phyloP scores from a whole-genome alignment of 139 green algal species.

The Chlorella sorokiniana region DNA sequence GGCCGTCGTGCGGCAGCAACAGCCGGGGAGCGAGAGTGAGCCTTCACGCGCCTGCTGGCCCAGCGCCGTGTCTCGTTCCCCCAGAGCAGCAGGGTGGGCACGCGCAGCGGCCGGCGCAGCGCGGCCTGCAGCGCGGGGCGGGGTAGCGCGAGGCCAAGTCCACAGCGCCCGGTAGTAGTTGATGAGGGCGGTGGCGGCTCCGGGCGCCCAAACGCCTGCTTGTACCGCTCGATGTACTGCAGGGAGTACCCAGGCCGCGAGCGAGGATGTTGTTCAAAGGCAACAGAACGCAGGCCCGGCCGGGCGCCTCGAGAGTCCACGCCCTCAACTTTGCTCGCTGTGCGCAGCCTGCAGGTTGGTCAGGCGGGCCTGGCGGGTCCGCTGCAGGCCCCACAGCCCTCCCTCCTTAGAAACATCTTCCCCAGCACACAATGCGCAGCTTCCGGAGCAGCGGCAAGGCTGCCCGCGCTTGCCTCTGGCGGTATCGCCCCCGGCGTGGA shows the following conservation, averaged over 20 bases:
- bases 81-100: conserved; percentile 45
- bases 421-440: too few relatives aligned
- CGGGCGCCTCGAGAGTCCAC: too few relatives aligned
- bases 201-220: conserved; percentile 41
- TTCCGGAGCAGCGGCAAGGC: too few relatives aligned
- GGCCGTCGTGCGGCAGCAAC: neutral
- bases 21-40: neutral
- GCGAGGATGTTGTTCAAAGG: neutral
- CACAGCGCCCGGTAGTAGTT: conserved; percentile 55
- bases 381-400: too few relatives aligned
- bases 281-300: too few relatives aligned
- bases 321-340: too few relatives aligned
- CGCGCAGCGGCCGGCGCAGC: neutral
- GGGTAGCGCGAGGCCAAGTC: neutral
- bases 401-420: too few relatives aligned
- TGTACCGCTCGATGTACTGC: conserved; percentile 52
- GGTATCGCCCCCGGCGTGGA: neutral
- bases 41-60: conserved; percentile 8
- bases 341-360: too few relatives aligned
- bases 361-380: too few relatives aligned
- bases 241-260: neutral
- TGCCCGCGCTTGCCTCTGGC: neutral
- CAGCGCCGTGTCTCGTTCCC: conserved; percentile 42
- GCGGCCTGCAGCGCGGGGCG: neutral
- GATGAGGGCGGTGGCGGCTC: conserved; percentile 38